A percentile compares a stretch with the other conserved stretches of the same genome.
phyloP scores from a whole-genome alignment of 2,329 filamentous ascomycete genomes.

The Talaromyces sp. region DNA sequence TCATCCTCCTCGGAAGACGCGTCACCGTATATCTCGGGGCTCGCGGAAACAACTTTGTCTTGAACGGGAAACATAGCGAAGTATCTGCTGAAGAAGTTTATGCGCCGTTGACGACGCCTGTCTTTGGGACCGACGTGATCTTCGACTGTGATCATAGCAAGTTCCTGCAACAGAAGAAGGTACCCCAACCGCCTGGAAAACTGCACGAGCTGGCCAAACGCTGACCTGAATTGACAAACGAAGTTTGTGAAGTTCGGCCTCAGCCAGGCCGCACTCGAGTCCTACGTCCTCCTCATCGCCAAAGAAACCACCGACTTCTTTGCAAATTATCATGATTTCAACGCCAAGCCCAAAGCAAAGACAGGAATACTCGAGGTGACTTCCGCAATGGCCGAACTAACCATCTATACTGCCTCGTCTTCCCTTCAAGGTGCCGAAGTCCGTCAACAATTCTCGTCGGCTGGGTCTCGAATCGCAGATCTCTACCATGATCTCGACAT shows the following conservation, averaged over 20 bases:
- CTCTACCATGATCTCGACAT: slow-evolving; percentile 87
- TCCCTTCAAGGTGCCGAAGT: slow-evolving; percentile 81
- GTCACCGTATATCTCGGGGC: slow-evolving; percentile 81
- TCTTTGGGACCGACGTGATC: slow-evolving; percentile 80
- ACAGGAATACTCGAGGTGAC: slow-evolving; percentile 69
- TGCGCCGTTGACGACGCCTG: slow-evolving; percentile 65
- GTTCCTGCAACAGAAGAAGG: slow-evolving; percentile 95
- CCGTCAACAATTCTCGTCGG: slow-evolving; percentile 61
- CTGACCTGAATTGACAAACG: background rate
- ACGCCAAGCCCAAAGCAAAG: slow-evolving; percentile 58
- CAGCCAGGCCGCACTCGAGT: slow-evolving; percentile 58
- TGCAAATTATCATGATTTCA: slow-evolving; percentile 53
- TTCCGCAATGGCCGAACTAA: slow-evolving; percentile 76
- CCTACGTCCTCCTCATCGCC: slow-evolving; percentile 75
- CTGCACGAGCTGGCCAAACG: background rate
- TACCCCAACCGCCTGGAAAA: slow-evolving; percentile 33
- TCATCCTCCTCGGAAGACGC: slow-evolving; percentile 81
- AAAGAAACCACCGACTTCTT: slow-evolving; percentile 70
- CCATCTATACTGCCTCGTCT: slow-evolving; percentile 84
- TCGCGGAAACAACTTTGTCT: slow-evolving; percentile 82
- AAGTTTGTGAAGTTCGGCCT: slow-evolving; percentile 63
- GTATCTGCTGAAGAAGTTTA: slow-evolving; percentile 90
- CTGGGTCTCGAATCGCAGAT: slow-evolving; percentile 69
- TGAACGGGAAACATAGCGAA: slow-evolving; percentile 86
- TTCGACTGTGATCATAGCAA: slow-evolving; percentile 90